Conservation (phyloP, 2,329 filamentous ascomycete species). For the Alternaria consortialis region DNA sequence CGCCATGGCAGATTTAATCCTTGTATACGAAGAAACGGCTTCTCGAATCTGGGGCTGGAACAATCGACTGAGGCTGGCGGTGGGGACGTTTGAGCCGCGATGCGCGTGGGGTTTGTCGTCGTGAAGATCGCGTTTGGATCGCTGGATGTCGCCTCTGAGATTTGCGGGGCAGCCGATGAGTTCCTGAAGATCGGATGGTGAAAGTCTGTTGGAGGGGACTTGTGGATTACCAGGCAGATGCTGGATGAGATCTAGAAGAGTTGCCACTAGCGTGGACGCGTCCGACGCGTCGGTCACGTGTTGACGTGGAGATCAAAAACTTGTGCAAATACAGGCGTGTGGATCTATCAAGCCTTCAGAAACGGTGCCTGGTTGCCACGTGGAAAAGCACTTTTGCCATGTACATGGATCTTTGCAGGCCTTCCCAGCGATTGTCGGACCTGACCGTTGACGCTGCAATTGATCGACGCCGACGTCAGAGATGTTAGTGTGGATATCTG, state of each 20-base stretch:
- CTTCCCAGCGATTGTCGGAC: background rate
- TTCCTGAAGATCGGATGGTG: constrained; percentile 15
- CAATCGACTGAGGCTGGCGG: background rate
- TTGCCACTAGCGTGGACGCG: constrained; percentile 29
- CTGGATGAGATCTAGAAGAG: background rate
- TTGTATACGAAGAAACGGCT: background rate
- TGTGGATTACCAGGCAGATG: background rate
- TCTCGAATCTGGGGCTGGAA: background rate
- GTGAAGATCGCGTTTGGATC: background rate
- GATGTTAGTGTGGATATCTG: constrained; percentile 12
- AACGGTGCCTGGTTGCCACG: background rate
- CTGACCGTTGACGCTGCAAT: background rate
- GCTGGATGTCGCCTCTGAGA: background rate
- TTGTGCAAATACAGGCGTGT: background rate
- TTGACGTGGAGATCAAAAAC: background rate
- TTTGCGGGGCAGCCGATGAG: constrained; percentile 12
- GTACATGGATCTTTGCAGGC: background rate
- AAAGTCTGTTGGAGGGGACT: background rate
- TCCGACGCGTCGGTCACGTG: constrained; percentile 30
- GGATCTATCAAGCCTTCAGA: background rate
- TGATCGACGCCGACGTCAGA: constrained; percentile 9
- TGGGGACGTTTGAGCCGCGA: constrained; percentile 2
- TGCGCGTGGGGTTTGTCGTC: constrained; percentile 7
- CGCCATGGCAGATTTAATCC: constrained; percentile 36
- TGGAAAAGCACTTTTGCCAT: background rate